Evolutionary conservation across 2,329 filamentous ascomycete genomes (phyloP).

Genomic region (Huntiella moniliformis): DNA sequence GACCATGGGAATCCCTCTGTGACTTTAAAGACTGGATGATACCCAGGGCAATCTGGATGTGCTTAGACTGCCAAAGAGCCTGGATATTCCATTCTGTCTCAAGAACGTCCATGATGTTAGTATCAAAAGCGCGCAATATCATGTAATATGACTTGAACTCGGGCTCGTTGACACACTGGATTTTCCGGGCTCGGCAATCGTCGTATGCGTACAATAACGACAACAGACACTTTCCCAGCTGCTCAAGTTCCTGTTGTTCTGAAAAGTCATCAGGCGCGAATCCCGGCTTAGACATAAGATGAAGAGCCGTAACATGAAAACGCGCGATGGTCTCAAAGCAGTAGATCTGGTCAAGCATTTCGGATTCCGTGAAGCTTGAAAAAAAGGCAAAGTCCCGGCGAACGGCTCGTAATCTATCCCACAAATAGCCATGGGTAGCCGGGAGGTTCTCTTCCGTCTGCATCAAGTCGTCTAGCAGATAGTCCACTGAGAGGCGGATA

Average conservation of each 20-base stretch:
- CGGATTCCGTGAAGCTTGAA: constrained; percentile 36
- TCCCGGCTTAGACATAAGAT: constrained; percentile 39
- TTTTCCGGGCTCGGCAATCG: constrained; percentile 39
- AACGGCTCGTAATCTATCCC: constrained; percentile 49
- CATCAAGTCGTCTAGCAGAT: constrained; percentile 42
- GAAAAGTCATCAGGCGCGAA: constrained; percentile 41
- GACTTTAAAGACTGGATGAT: constrained; percentile 43
- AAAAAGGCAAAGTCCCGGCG: constrained; percentile 52
- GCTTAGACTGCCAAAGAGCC: constrained; percentile 35
- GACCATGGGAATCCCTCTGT: constrained; percentile 36
- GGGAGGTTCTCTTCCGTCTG: constrained; percentile 35
- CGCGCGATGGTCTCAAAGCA: constrained; percentile 47
- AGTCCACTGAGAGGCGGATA: constrained; percentile 41
- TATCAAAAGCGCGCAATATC: constrained; percentile 40
- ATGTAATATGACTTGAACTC: constrained; percentile 50
- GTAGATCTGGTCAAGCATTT: constrained; percentile 40
- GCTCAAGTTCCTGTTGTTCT: constrained; percentile 49
- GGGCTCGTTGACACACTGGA: constrained; percentile 41
- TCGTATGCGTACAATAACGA: constrained; percentile 49
- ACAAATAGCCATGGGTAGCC: constrained; percentile 41
- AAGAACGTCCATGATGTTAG: constrained; percentile 32
- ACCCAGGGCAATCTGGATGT: constrained; percentile 41
- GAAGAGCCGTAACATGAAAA: constrained; percentile 46
- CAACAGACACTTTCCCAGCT: constrained; percentile 44
- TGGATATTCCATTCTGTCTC: constrained; percentile 38